Evolutionary conservation across 2,329 filamentous ascomycete genomes (phyloP), one percentile per base, ranked within the genome.

Genomic region (Beauveria pseudobassiana): DNA sequence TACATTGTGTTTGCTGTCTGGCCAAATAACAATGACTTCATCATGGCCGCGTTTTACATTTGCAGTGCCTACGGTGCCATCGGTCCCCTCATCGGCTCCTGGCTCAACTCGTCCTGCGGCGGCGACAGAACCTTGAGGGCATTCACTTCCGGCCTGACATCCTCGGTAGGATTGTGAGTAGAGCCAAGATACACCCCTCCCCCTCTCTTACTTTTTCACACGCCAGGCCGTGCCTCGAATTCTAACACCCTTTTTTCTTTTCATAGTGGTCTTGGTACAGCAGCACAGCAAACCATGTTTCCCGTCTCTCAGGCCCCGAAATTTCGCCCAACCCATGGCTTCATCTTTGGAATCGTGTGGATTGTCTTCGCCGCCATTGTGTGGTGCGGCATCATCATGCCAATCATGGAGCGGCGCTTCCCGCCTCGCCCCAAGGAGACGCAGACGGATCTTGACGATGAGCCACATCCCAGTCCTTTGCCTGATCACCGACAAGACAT

Each of bases 131-230:
- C 50, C 28, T 12, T 62, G 26, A n/a, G 61, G 2, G 45, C 55
- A 14, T 46, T 62, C 26, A 24, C 51, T 22, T 51, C 45, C 6
- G 28, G 55, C 10, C 18, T 62, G 26, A 62, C 59, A 48, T 40
- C 51, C 22, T 51, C 61, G n/a, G 54, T 62, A 20, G 61, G 61
- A 42, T 62, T 51, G 61, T 62, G 54, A 52, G 61, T 62, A 16
- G n/a, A 16, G 30, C 30, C 30, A 34, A 34, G 10, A 34, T 12
- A 34, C 30, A 3, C 2, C 9, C 28, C 30, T 4, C 3, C 9
- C 12, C 20, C 28, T 30, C 28, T 30, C 28, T 30, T 9, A 1
- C 8, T 30, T 3, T 30, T 10, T 34, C 10, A 34, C 30, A 12
- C 10, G 10, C 3, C 30, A 34, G 30, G 12, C 10, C 12, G 3